phyloP scores from a whole-genome alignment of 1,284 basidiomycete species.

The Trichosporon sp. region DNA sequence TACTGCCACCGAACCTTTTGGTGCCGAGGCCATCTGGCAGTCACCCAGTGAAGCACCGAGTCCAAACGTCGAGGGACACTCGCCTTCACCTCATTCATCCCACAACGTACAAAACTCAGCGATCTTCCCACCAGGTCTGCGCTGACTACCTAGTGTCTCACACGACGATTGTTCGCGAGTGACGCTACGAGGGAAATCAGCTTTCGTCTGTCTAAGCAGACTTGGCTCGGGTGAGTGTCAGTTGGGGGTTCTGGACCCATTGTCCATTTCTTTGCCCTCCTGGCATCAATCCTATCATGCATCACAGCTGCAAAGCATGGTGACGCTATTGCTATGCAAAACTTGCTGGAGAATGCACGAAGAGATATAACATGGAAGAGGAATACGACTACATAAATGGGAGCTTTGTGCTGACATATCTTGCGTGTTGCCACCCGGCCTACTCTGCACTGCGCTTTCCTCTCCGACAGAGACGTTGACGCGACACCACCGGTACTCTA shows the following conservation, averaged over 20 bases:
- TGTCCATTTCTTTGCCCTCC: background rate
- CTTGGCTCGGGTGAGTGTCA: slow-evolving; percentile 2
- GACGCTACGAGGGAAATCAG: background rate
- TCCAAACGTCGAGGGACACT: background rate
- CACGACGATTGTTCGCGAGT: background rate
- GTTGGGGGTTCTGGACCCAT: background rate
- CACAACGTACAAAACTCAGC: background rate
- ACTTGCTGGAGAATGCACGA: background rate
- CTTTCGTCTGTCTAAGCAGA: background rate
- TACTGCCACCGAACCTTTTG: background rate
- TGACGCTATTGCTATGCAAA: background rate
- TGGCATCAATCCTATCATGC: background rate
- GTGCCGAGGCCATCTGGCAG: background rate
- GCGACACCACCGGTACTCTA: background rate
- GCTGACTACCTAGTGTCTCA: background rate
- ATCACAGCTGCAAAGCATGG: background rate
- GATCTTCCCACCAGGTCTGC: slow-evolving; percentile 1
- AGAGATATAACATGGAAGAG: background rate
- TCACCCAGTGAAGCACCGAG: background rate
- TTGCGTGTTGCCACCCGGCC: slow-evolving; percentile 9
- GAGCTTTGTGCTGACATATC: background rate
- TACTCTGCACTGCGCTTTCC: background rate
- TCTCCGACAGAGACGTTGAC: background rate
- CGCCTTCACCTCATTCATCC: background rate
- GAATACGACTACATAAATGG: background rate